Evolutionary conservation across 2,329 filamentous ascomycete genomes (phyloP), one percentile per base, ranked within the genome.

Genomic region (Amphichorda felina): DNA sequence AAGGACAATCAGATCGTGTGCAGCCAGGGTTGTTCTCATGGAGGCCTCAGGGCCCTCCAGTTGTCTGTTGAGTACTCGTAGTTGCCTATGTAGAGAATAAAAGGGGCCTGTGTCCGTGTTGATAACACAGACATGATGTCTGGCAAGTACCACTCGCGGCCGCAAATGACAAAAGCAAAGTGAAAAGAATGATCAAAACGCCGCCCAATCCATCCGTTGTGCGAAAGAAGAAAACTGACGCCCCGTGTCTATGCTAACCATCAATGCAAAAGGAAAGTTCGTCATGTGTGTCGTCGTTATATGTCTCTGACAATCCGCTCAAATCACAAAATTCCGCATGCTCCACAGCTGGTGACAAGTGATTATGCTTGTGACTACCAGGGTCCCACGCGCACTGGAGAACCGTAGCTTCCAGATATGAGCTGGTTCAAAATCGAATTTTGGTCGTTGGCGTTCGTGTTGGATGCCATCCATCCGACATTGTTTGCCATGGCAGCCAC

Each of bases 401-500:
- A 60, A 24, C 71, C 68, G 41, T 75, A 79, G 4, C 67, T 65
- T 30, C 73, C 73, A 40, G 68, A 73, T 45, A 79, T 63, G 21
- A 80, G 59, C 51, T 79, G 73, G 49, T 74, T 72, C 21, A 76
- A 60, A 31, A 79, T 75, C 9, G 74, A 79, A 45, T 63, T 63
- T 30, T 66, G 60, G 28, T 74, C 68, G 16, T 59, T 51, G 22
- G 51, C n/a, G 35, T 48, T 54, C 14, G 50, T 39, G 35, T 55
- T 56, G 8, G 54, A 45, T 9, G 71, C 77, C 66, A 87, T 83
- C 84, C 87, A 94, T 29, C 81, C 82, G 19, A 94, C 66, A 42
- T 78, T 80, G 26, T 68, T 68, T 13, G 75, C 70, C 58, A 96
- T 73, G 50, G 87, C 82, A 36, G 79, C 74, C 41, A 94, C 76